These are phyloP conservation scores for Aspergillus conjunctus DNA, from an alignment of 495 filamentous ascomycete genomes.

Conservation along the genomic window DNA sequence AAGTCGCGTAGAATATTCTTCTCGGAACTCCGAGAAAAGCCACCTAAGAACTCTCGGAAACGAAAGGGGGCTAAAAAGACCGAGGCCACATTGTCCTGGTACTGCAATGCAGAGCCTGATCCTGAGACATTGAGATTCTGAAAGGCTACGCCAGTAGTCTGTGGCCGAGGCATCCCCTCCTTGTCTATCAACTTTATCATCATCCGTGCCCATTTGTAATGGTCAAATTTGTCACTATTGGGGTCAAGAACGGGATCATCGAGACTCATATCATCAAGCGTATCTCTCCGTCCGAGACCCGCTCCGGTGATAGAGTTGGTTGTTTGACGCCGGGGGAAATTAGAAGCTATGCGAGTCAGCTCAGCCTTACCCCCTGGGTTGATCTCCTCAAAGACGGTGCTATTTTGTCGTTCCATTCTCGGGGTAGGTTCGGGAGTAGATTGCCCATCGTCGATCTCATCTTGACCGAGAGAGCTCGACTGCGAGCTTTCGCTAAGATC, in stretches of 20 bases:
- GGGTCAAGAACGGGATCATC: constrained; percentile 60
- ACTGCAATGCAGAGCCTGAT: constrained; percentile 54
- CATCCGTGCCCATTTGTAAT: constrained; percentile 60
- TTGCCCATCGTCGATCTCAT: constrained; percentile 19
- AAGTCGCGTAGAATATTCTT: constrained; percentile 47
- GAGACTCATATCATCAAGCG: constrained; percentile 43
- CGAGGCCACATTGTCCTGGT: constrained; percentile 58
- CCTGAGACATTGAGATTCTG: constrained; percentile 57
- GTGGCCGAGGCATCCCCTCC: constrained; percentile 42
- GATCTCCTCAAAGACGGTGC: constrained; percentile 38
- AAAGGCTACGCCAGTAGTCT: constrained; percentile 50
- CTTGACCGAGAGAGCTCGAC: constrained; percentile 23
- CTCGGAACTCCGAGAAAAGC: constrained; percentile 29
- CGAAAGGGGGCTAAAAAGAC: constrained; percentile 52
- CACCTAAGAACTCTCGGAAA: constrained; percentile 45
- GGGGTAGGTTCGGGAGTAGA: constrained; percentile 24
- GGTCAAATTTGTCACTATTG: constrained; percentile 56
- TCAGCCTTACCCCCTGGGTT: constrained; percentile 38
- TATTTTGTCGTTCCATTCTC: constrained; percentile 26
- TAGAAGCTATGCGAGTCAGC: constrained; percentile 43
- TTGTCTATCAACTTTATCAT: constrained; percentile 44
- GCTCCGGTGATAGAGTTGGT: constrained; percentile 30
- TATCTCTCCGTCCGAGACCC: constrained; percentile 43
- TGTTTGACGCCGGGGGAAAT: constrained; percentile 36
- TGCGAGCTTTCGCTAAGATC: constrained; percentile 11